A percentile compares a stretch with the other conserved stretches of the same genome.
Conservation (phyloP, 257 asterid species). For the Echites panduratus region DNA sequence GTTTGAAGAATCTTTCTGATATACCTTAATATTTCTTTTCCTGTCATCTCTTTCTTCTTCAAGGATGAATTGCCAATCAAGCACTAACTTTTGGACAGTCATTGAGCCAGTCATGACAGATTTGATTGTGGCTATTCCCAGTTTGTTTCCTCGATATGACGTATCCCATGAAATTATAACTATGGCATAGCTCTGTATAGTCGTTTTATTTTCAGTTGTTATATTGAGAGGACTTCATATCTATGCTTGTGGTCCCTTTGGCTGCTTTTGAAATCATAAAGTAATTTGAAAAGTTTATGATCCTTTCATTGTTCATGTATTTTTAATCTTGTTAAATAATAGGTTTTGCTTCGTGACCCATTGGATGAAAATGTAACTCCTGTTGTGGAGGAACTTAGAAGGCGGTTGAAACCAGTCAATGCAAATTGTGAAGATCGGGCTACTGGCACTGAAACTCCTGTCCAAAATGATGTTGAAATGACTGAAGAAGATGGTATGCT, state of each 20-base stretch:
- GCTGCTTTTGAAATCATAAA: background rate
- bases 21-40: background rate
- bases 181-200: background rate
- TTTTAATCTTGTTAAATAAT: slow-evolving; percentile 8
- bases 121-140: background rate
- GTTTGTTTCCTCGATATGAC: background rate
- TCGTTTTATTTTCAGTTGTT: background rate
- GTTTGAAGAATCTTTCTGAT: background rate
- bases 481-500: slow-evolving; percentile 80
- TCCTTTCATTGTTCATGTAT: background rate
- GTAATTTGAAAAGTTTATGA: background rate
- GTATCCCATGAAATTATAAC: background rate
- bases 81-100: background rate
- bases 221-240: background rate
- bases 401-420: slow-evolving; percentile 52
- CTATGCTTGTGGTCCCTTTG: background rate
- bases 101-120: background rate
- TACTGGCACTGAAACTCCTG: slow-evolving; percentile 40
- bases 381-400: slow-evolving; percentile 73
- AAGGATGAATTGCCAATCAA: background rate
- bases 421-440: slow-evolving; percentile 49
- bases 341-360: slow-evolving; percentile 88
- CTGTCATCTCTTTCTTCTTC: background rate
- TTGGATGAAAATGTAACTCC: slow-evolving; percentile 69
- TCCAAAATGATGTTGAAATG: slow-evolving; percentile 57